A percentile compares a stretch with the other conserved stretches of the same genome.
Conservation (phyloP, 1,284 basidiomycete genomes). For the Microbotryum scabiosae region DNA sequence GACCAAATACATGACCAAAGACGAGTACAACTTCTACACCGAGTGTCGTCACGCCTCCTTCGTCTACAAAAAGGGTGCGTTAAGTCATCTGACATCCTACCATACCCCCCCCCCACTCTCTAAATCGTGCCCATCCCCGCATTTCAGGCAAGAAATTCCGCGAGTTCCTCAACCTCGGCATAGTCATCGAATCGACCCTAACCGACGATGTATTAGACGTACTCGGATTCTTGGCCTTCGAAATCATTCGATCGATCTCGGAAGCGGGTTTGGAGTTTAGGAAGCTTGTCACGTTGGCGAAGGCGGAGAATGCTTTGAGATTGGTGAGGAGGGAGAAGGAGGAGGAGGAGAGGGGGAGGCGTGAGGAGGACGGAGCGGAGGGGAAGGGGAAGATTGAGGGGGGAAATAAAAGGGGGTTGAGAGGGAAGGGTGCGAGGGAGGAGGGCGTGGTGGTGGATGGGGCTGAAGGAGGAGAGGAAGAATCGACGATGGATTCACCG, state of each 20-base stretch:
- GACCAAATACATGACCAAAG: conserved; percentile 88
- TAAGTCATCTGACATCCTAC: neutral
- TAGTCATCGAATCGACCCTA: conserved; percentile 60
- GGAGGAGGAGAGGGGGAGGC: conserved; percentile 50
- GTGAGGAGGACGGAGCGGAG: neutral
- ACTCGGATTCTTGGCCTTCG: conserved; percentile 91
- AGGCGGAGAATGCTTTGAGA: neutral
- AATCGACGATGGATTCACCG: neutral
- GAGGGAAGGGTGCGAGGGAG: neutral
- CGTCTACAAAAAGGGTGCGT: conserved; percentile 82
- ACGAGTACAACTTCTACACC: conserved; percentile 95
- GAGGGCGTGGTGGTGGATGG: neutral
- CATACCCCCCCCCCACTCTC: neutral
- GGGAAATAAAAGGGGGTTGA: neutral
- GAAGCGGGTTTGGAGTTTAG: conserved; percentile 76
- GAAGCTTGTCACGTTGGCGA: conserved; percentile 47
- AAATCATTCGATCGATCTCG: conserved; percentile 89
- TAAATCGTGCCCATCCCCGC: neutral
- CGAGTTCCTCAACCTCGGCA: conserved; percentile 86
- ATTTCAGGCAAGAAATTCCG: conserved; percentile 77
- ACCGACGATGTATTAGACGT: conserved; percentile 96
- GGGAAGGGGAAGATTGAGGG: neutral
- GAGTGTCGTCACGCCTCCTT: conserved; percentile 96
- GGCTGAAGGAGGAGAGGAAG: neutral
- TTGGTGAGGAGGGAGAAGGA: conserved; percentile 38